A percentile compares a stretch with the other conserved stretches of the same genome.
Conservation (phyloP, 768 basidiomycete species). For the Harrya chromipes region DNA sequence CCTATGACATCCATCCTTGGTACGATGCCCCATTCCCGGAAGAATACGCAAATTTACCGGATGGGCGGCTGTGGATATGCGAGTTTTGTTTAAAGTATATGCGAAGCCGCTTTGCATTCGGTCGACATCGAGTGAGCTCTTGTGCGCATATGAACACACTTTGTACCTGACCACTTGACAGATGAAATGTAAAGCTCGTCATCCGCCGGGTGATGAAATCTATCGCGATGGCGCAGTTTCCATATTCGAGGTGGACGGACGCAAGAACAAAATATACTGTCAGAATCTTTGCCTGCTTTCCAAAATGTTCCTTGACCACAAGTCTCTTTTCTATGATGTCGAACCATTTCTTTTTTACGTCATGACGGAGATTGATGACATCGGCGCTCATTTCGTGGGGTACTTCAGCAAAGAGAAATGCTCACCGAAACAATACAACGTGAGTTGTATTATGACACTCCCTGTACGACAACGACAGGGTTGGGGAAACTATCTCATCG, state of each 20-base stretch:
- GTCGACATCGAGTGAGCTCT: slow-evolving; percentile 74
- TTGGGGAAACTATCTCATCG: slow-evolving; percentile 96
- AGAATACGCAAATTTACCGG: slow-evolving; percentile 89
- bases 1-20: slow-evolving; percentile 95
- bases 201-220: slow-evolving; percentile 98
- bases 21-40: slow-evolving; percentile 99
- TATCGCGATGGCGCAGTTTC: slow-evolving; percentile 87
- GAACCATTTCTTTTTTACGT: slow-evolving; percentile 99
- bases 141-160: neutral
- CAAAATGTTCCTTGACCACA: slow-evolving; percentile 99
- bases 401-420: slow-evolving; percentile 99
- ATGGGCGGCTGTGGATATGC: slow-evolving; percentile 93
- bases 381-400: slow-evolving; percentile 91
- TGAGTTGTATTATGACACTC: slow-evolving; percentile 99
- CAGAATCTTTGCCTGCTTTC: slow-evolving; percentile 97
- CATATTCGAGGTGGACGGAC: slow-evolving; percentile 96
- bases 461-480: slow-evolving; percentile 93
- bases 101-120: slow-evolving; percentile 86
- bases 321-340: slow-evolving; percentile 98
- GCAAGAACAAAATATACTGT: slow-evolving; percentile 99
- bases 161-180: slow-evolving; percentile 32
- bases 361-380: slow-evolving; percentile 86
- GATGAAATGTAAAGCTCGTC: slow-evolving; percentile 93
- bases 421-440: slow-evolving; percentile 93
- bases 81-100: slow-evolving; percentile 98